Evolutionary conservation across 1,284 basidiomycete genomes (phyloP), one percentile per base, ranked within the genome.

Genomic region (Moniliophthora roreri): DNA sequence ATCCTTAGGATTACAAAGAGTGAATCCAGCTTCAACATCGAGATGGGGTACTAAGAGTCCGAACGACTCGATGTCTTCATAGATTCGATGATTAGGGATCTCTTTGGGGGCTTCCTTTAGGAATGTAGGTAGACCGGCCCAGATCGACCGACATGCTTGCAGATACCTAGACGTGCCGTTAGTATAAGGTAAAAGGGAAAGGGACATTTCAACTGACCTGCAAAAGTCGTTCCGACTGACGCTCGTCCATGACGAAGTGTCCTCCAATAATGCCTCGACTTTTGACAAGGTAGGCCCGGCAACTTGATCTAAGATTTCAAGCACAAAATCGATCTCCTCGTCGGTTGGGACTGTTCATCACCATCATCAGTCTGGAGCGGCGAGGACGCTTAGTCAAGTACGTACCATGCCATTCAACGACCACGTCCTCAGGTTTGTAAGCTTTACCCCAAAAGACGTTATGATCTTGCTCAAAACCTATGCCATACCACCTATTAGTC

Each of bases 201-300:
- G 37, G 42, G 13, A 46, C 36, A 51, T 54, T 45, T 21, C 42
- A 45, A 13, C 39, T 52, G 53, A 87, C 79, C 96, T 84, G 70
- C 95, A 98, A 67, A 98, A 97, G 69, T 98, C 95, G 67, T 97
- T 98, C 28, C 90, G 85, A 73, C 87, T 86, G 16, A 84, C 76
- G 53, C 77, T 84, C 62, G 91, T 84, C 83, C 90, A 91, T 32
- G 65, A 77, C 15, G 73, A 70, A 10, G 81, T 78, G 4, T 72
- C 77, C 10, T 74, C 71, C 8, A 92, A 70, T 13, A 96, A 74
- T 4, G 61, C 60, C 48, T 94, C 89, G 1, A 98, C 75, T 51
- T 80, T 82, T 53, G 83, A 76, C 23, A 96, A 67, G 0, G 84
- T 75, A 1, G 92, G 91, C 5, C 75, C 69, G 23, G 83, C 82